Percentiles rank a stretch among this genome's conserved stretches.
Evolutionary conservation across 176 grass and related monocot species (phyloP).

Genomic region (Rhipidocladum racemiflorum): DNA sequence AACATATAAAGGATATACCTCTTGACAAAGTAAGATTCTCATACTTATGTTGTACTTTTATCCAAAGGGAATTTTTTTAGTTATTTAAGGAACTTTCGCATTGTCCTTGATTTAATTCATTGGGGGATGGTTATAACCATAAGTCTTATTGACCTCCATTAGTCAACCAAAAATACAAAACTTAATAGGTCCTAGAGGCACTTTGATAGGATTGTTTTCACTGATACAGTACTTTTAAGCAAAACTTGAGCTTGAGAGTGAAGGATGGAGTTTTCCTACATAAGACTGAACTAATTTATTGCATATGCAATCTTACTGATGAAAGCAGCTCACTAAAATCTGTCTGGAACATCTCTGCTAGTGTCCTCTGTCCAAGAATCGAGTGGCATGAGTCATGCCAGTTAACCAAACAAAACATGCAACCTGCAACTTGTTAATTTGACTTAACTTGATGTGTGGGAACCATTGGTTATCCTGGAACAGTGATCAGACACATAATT

Average conservation of each 20-base stretch:
- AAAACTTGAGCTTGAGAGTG: background rate
- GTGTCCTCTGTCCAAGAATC: background rate
- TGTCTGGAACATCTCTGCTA: background rate
- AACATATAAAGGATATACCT: constrained; percentile 74
- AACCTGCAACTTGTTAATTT: background rate
- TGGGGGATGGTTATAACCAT: background rate
- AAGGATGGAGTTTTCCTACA: background rate
- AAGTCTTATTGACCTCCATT: background rate
- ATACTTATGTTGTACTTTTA: background rate
- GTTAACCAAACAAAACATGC: background rate
- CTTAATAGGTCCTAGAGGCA: background rate
- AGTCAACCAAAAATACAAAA: constrained; percentile 10
- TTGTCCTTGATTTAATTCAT: background rate
- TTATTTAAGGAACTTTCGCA: background rate
- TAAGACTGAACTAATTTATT: background rate
- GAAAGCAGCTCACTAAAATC: background rate
- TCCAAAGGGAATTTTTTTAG: constrained; percentile 12
- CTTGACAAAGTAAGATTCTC: constrained; percentile 78
- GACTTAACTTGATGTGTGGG: background rate
- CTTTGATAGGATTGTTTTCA: background rate
- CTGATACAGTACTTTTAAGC: background rate
- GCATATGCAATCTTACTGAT: background rate
- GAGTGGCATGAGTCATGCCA: background rate
- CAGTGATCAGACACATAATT: background rate
- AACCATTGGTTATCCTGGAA: background rate